phyloP scores from a whole-genome alignment of 352 stramenopile species.

The Phytophthora litchii region DNA sequence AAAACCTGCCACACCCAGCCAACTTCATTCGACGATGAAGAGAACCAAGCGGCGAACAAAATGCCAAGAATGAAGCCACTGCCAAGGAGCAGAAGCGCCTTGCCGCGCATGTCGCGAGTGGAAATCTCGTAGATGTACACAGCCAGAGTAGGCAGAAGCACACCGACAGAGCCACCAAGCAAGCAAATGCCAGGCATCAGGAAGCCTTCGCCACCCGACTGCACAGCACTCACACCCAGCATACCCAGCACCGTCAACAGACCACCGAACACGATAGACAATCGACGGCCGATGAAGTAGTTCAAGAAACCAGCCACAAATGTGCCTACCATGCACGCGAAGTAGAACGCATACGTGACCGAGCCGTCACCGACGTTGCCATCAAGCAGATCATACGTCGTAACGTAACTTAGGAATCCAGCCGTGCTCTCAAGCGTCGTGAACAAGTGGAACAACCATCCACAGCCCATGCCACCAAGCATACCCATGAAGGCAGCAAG shows the following conservation, averaged over 20 bases:
- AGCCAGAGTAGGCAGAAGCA: slow-evolving; percentile 75
- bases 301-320: slow-evolving; percentile 62
- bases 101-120: slow-evolving; percentile 82
- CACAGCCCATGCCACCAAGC: slow-evolving; percentile 67
- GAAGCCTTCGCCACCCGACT: slow-evolving; percentile 56
- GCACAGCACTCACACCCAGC: slow-evolving; percentile 67
- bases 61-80: slow-evolving; percentile 74
- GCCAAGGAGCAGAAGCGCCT: slow-evolving; percentile 76
- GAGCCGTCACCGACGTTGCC: slow-evolving; percentile 63
- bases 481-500: slow-evolving; percentile 80
- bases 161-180: slow-evolving; percentile 57
- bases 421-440: slow-evolving; percentile 72
- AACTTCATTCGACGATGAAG: slow-evolving; percentile 68
- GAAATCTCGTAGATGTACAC: slow-evolving; percentile 91
- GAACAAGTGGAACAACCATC: slow-evolving; percentile 85
- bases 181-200: slow-evolving; percentile 69
- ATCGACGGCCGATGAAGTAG: slow-evolving; percentile 76
- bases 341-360: slow-evolving; percentile 79
- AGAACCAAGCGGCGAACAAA: slow-evolving; percentile 69
- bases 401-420: slow-evolving; percentile 80
- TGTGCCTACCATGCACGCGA: slow-evolving; percentile 51
- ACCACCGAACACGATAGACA: slow-evolving; percentile 76
- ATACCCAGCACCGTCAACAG: slow-evolving; percentile 74
- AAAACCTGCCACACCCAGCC: slow-evolving; percentile 90
- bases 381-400: slow-evolving; percentile 73